phyloP scores from a whole-genome alignment of 2,329 filamentous ascomycete genomes.

The Pestalotiopsis sp. region DNA sequence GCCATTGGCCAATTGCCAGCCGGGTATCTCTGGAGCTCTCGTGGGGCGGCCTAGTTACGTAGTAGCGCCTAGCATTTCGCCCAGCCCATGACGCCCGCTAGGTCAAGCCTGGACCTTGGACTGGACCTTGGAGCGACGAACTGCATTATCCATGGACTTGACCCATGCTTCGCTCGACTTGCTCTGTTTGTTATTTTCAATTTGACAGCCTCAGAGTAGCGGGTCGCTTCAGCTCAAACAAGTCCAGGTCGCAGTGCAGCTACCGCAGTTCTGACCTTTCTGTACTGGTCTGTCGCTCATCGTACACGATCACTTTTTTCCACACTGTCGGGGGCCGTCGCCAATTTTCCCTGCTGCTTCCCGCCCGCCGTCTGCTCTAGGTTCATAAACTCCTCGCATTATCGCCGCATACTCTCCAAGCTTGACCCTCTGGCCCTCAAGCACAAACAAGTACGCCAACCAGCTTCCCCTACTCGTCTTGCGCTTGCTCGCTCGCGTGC shows the following conservation, averaged over 20 bases:
- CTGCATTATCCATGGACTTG: not conserved
- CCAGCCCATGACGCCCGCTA: not conserved
- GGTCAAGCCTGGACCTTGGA: not conserved
- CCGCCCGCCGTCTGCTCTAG: not conserved
- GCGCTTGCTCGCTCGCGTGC: too few species aligned
- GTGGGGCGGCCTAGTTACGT: not conserved
- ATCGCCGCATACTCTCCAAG: not conserved
- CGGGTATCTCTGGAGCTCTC: not conserved
- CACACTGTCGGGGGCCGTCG: not conserved
- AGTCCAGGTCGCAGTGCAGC: not conserved
- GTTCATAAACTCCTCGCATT: not conserved
- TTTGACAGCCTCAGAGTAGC: not conserved
- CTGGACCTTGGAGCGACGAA: not conserved
- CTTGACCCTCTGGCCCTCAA: not conserved
- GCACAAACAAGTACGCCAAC: not conserved
- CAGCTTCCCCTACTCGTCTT: not conserved
- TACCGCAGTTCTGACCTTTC: too few species aligned
- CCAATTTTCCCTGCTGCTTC: not conserved
- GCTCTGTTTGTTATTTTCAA: not conserved
- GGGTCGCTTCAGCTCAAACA: not conserved
- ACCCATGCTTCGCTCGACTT: not conserved
- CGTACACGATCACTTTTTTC: not conserved
- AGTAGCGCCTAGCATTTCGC: not conserved
- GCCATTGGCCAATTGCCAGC: conserved; percentile 5
- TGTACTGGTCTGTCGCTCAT: not conserved